Base-by-base conservation (phyloP, 148 eudicot species). In the Selenicereus undatus region DNA sequence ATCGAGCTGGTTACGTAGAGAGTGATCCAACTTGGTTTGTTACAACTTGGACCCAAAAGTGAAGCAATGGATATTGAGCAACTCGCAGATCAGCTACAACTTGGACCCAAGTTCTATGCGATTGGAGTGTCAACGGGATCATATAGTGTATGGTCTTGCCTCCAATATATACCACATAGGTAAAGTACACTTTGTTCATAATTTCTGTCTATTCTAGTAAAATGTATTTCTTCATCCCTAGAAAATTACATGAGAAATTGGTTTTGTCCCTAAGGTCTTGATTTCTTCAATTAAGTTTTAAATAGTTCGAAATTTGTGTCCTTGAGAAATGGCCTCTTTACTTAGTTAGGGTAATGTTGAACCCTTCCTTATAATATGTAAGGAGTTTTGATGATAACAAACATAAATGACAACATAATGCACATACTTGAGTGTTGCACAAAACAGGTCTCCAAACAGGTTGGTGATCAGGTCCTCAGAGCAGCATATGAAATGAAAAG, bases 1-100 rank as follows among this genome's bases (percentile, higher is more conserved):
- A 91, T 83, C 81, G 94, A 87, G 90, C 94, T 1, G 94, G 94
- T 11, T 91, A 91, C 78, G 94, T 88, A 20, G 94, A 91, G 24
- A 91, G 94, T 78, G 94, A 91, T 87, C 90, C 88, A 20, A n/a
- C n/a, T n/a, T n/a, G n/a, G n/a, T n/a, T n/a, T n/a, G n/a, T n/a
- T n/a, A n/a, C n/a, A 90, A 91, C 87, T 89, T 91, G 12, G 82
- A 87, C 77, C 83, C 62, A 91, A 86, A 87, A 89, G 88, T 58
- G 92, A 88, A 83, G 92, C 92, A 30, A 76, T 83, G 69, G 94
- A 91, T 77, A 88, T 90, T 48, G 89, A 91, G 75, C 86, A 91
- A 81, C 90, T 91, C 8, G 94, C 92, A 20, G 92, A 91, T 86
- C 85, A 86, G 78, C 80, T 91, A 69, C 82, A 88, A 12, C 66